Conservation (phyloP, 495 filamentous ascomycete species). For the Podospora australis region DNA sequence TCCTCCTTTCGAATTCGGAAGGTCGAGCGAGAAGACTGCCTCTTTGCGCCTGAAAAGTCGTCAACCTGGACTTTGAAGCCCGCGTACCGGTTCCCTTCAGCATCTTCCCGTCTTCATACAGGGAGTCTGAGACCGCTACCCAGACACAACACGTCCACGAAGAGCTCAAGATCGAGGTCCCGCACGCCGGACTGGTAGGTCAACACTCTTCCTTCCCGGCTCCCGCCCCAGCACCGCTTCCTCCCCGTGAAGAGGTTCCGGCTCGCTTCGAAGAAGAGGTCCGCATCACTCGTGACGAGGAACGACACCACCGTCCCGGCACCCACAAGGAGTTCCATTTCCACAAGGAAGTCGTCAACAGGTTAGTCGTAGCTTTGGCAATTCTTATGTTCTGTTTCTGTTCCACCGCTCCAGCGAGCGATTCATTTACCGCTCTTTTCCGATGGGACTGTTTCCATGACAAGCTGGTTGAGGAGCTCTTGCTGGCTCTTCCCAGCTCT, state of each 20-base stretch:
- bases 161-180: slow-evolving; percentile 83
- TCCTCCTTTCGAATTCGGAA: slow-evolving; percentile 94
- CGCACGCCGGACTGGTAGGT: slow-evolving; percentile 93
- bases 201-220: slow-evolving; percentile 60
- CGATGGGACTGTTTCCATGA: too few species aligned
- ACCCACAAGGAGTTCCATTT: slow-evolving; percentile 39
- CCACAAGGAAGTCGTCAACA: slow-evolving; percentile 47
- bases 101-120: slow-evolving; percentile 98
- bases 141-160: slow-evolving; percentile 59
- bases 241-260: slow-evolving; percentile 24
- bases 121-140: slow-evolving; percentile 78
- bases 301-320: slow-evolving; percentile 56
- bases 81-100: slow-evolving; percentile 98
- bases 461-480: too few species aligned
- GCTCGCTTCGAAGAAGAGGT: slow-evolving; percentile 75
- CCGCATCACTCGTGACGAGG: slow-evolving; percentile 63
- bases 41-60: slow-evolving; percentile 61
- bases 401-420: neutral
- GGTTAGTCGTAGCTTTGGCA: slow-evolving; percentile 24
- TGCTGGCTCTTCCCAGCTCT: too few species aligned
- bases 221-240: slow-evolving; percentile 55
- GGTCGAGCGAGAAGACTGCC: slow-evolving; percentile 80
- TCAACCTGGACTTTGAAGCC: slow-evolving; percentile 99
- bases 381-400: slow-evolving; percentile 7
- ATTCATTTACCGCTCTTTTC: neutral